Evolutionary conservation across 2,329 filamentous ascomycete species (phyloP), one percentile per base, ranked within the genome.

Genomic region (Venturia pyrina): DNA sequence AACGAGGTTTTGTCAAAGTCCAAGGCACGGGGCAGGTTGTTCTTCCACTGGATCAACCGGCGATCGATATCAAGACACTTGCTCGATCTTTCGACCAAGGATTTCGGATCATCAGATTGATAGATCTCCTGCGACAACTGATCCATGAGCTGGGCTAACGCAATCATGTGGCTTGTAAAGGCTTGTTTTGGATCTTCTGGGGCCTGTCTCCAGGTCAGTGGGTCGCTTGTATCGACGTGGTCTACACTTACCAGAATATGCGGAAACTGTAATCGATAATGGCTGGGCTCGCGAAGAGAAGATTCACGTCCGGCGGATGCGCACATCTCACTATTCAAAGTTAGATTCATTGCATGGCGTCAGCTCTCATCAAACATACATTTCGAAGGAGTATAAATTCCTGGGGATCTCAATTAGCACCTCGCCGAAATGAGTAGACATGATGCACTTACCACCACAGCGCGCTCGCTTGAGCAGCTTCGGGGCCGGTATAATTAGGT

Each of bases 231-330:
- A 40, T 28, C n/a, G 24, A 46, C 21, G 34, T 15, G 1, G 2
- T 24, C 21, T 53, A 48, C 28, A 62, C 60, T n/a, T 50, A 64
- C 62, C 1, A 56, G 34, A 13, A 62, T 50, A 53, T 66, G 56
- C 7, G 64, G 64, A 11, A 66, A 53, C 19, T 69, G 67, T 3
- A 70, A 68, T 61, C 71, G 68, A 53, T 74, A 74, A 56, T 71
- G 70, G 15, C 68, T 67, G 8, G 73, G 69, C 13, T 71, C 69
- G 59, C 72, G 72, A 65, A 74, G 70, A 63, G 70, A 71, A 59
- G 73, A 69, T n/a, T 72, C 69, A 0, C 72, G 69, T 6, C 72
- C 72, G 1, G 71, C 72, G 21, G 72, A 72, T 63, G 70, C 70
- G 63, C 71, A 73, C 71, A 74, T 73, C 66, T 74, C 72, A 50